phyloP scores from a whole-genome alignment of 2,329 filamentous ascomycete species.

The Ampelomyces quisqualis region DNA sequence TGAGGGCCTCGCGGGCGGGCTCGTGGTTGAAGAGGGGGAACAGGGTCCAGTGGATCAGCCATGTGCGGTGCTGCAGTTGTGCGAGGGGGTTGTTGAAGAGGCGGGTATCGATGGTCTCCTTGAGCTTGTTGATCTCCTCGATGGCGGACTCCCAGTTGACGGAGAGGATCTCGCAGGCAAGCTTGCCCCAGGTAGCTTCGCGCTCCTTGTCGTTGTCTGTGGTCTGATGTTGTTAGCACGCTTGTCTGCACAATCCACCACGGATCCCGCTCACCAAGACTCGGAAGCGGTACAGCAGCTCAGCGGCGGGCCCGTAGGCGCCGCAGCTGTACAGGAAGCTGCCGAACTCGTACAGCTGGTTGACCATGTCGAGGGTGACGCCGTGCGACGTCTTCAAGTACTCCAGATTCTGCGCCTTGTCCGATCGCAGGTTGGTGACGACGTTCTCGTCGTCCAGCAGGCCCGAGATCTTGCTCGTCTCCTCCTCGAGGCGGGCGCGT shows the following conservation, averaged over 20 bases:
- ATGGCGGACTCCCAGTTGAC: conserved; percentile 90
- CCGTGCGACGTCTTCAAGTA: conserved; percentile 96
- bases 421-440: conserved; percentile 83
- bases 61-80: conserved; percentile 93
- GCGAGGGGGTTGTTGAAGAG: conserved; percentile 95
- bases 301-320: conserved; percentile 84
- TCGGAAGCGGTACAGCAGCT: conserved; percentile 95
- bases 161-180: conserved; percentile 91
- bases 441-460: conserved; percentile 87
- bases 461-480: conserved; percentile 84
- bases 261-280: conserved; percentile 69
- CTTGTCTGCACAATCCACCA: no score
- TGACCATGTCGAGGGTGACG: conserved; percentile 92
- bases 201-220: conserved; percentile 98
- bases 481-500: conserved; percentile 80
- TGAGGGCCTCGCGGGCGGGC: conserved; percentile 81
- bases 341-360: conserved; percentile 92
- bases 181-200: conserved; percentile 95
- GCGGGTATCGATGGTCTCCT: conserved; percentile 82
- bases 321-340: conserved; percentile 98
- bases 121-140: conserved; percentile 64
- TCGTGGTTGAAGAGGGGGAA: conserved; percentile 99
- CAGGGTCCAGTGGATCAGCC: conserved; percentile 96
- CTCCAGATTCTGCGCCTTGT: conserved; percentile 98
- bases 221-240: conserved; percentile 51